Conservation (phyloP, 208 protist genomes). For the Wallacemonas collosoma region DNA sequence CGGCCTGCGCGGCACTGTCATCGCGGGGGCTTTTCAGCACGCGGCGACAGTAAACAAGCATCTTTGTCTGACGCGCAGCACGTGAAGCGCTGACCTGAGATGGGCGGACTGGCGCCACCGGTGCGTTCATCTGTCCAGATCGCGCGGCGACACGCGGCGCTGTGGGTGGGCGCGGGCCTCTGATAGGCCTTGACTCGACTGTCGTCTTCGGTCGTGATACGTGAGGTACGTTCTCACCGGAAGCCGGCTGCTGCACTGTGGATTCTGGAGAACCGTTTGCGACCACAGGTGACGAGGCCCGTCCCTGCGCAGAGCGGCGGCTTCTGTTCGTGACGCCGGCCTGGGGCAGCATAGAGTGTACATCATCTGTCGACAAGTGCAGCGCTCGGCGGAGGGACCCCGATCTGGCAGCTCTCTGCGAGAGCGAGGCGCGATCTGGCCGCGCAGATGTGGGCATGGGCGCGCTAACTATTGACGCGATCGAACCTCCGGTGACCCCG, state of each 20-base stretch:
- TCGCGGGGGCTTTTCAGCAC: neutral
- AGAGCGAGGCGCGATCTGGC: neutral
- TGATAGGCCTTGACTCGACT: neutral
- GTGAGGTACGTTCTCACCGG: no score
- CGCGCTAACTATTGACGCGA: neutral
- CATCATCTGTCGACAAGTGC: slow-evolving; percentile 9
- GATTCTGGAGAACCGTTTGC: no score
- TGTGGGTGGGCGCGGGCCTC: slow-evolving; percentile 7
- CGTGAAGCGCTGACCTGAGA: neutral
- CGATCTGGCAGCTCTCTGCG: neutral
- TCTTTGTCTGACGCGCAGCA: neutral
- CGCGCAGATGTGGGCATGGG: neutral
- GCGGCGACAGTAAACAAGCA: slow-evolving; percentile 13
- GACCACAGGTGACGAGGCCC: no score
- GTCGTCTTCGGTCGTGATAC: no score
- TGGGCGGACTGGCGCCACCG: neutral
- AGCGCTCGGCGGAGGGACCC: neutral
- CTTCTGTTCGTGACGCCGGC: neutral
- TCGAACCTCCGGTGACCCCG: neutral
- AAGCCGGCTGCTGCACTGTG: no score
- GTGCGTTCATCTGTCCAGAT: neutral
- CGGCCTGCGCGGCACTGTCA: no score
- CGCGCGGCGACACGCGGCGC: neutral
- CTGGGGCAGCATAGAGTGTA: slow-evolving; percentile 1
- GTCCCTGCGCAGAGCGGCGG: neutral